phyloP scores from a whole-genome alignment of 129 eudicot species.

The Sambucus nigra region DNA sequence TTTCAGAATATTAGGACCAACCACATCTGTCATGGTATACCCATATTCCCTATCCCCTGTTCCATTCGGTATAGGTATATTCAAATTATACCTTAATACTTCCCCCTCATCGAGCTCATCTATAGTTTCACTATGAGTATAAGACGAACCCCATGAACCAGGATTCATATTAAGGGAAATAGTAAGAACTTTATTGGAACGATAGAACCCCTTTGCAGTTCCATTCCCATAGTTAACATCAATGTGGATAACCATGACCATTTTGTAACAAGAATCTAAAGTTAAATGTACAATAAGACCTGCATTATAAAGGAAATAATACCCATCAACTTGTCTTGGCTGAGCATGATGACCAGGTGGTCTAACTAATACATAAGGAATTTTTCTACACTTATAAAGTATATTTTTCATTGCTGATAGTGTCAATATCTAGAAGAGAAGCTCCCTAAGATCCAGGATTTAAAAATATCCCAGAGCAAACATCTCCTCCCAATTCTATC shows the following conservation, averaged over 20 bases:
- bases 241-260: slow-evolving; percentile 64
- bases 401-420: slow-evolving; percentile 71
- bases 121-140: slow-evolving; percentile 71
- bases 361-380: slow-evolving; percentile 73
- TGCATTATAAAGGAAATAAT: slow-evolving; percentile 84
- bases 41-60: slow-evolving; percentile 79
- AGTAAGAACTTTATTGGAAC: slow-evolving; percentile 64
- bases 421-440: slow-evolving; percentile 84
- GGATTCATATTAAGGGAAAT: slow-evolving; percentile 95
- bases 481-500: slow-evolving; percentile 41
- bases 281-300: slow-evolving; percentile 82
- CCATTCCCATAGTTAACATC: slow-evolving; percentile 98
- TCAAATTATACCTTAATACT: slow-evolving; percentile 77
- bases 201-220: slow-evolving; percentile 85
- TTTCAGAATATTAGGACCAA: slow-evolving; percentile 62
- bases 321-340: slow-evolving; percentile 95
- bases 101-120: slow-evolving; percentile 76
- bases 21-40: slow-evolving; percentile 57
- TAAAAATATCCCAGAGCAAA: slow-evolving; percentile 60
- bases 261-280: slow-evolving; percentile 42
- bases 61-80: slow-evolving; percentile 89
- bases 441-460: slow-evolving; percentile 85
- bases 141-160: slow-evolving; percentile 92
- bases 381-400: slow-evolving; percentile 49
- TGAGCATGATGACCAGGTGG: slow-evolving; percentile 99